Percentiles rank a stretch among this genome's conserved stretches.
Evolutionary conservation across 768 basidiomycete species (phyloP).

Genomic region (Cytidiella melzeri): DNA sequence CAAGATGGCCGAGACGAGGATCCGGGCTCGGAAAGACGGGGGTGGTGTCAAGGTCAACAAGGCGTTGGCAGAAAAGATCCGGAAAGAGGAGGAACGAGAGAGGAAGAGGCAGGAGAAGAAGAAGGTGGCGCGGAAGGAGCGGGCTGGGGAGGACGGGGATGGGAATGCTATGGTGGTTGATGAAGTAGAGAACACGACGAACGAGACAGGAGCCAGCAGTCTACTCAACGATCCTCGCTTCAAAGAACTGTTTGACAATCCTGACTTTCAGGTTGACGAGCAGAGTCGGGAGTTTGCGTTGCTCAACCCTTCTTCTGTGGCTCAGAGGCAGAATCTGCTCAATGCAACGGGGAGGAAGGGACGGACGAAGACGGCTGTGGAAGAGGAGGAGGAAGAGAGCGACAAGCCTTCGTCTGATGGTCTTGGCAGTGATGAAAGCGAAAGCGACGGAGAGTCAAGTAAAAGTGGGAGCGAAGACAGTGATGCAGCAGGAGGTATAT

Average conservation of each 20-base stretch:
- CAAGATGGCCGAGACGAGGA: conserved; percentile 88
- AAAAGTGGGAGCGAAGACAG: conserved; percentile 36
- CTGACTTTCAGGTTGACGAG: conserved; percentile 90
- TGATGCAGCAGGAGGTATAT: conserved; percentile 35
- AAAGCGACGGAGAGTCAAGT: conserved; percentile 19
- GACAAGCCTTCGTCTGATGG: conserved; percentile 60
- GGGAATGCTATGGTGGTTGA: conserved; percentile 30
- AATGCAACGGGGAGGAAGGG: conserved; percentile 7
- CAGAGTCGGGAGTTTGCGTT: conserved; percentile 82
- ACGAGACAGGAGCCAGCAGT: conserved; percentile 31
- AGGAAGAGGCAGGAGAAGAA: conserved; percentile 36
- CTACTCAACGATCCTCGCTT: conserved; percentile 87
- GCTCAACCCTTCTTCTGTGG: conserved; percentile 82
- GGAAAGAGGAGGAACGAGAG: conserved; percentile 58
- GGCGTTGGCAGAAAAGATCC: conserved; percentile 80
- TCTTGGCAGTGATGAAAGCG: conserved; percentile 27
- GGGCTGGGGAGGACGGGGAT: conserved; percentile 16
- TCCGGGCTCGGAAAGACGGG: conserved; percentile 71
- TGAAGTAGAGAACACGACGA: conserved; percentile 23
- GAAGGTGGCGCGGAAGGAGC: conserved; percentile 26
- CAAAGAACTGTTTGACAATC: conserved; percentile 83
- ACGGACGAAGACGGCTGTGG: conserved; percentile 70
- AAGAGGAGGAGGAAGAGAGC: conserved; percentile 86
- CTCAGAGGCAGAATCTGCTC: conserved; percentile 36
- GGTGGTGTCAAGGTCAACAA: conserved; percentile 73